Evolutionary conservation across 1,284 basidiomycete genomes (phyloP), one percentile per base, ranked within the genome.

Genomic region (Cryptococcus amylolentus): DNA sequence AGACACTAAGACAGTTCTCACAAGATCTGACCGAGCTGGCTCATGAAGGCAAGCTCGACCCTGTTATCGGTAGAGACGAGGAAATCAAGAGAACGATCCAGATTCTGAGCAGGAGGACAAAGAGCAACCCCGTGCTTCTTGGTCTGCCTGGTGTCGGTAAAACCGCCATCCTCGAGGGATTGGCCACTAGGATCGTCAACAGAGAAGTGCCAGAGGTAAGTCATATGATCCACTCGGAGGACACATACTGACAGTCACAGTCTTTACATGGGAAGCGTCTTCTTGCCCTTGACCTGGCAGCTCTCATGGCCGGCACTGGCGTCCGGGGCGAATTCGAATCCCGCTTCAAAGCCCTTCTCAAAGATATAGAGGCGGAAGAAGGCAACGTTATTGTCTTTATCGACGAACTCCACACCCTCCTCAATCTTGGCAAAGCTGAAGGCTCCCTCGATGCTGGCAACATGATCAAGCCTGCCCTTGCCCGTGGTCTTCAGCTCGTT

Each of bases 41-140:
- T 3, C 83, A 80, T 62, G 80, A 88, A 49, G 91, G 91, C 38
- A 91, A 92, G 72, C 80, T 95, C 5, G 92, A 95, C 73, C 92
- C 92, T 1, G 87, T 86, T 8, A 94, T 95, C 71, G 91, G 91
- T 2, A 80, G 91, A 65, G 90, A 92, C 65, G 88, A 91, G 78
- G 94, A 96, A 78, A 95, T 96, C 61, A 83, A 88, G 23, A 80
- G 93, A 46, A 91, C 90, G 0, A 88, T 95, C 57, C 91, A 96
- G 76, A 94, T 76, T 13, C 65, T 73, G 18, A 66, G 61, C 39
- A 80, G 88, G 44, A 77, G 90, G 66, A 91, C 89, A 1, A 92
- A 93, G 75, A 88, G 86, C 13, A 94, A 94, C 69, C 92, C 91
- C 4, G 89, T 94, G 3, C 67, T 82, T 16, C 71, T 81, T 9